phyloP scores from a whole-genome alignment of 371 early-diverging fungal genomes.

The Actinomucor elegans region DNA sequence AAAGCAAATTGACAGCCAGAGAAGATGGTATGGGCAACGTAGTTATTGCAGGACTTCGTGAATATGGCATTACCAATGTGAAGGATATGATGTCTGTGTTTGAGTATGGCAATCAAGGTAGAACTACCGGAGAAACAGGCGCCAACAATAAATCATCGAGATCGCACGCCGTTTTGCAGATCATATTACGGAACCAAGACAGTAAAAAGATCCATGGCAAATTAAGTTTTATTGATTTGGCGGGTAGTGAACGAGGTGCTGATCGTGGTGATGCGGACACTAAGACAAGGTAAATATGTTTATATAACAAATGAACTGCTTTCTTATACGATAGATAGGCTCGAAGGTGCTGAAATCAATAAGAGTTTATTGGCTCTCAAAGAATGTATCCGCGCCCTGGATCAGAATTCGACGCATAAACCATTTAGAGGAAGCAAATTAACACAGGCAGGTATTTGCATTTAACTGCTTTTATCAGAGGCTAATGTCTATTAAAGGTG shows the following conservation, averaged over 20 bases:
- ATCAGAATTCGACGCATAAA: slow-evolving; percentile 90
- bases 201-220: slow-evolving; percentile 70
- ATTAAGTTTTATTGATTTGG: slow-evolving; percentile 97
- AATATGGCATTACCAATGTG: slow-evolving; percentile 75
- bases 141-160: slow-evolving; percentile 96
- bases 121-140: slow-evolving; percentile 91
- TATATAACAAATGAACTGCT: slow-evolving; percentile 84
- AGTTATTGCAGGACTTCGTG: slow-evolving; percentile 82
- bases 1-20: slow-evolving; percentile 87
- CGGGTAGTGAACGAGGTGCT: slow-evolving; percentile 99
- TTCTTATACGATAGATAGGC: slow-evolving; percentile 55
- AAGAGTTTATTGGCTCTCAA: slow-evolving; percentile 96
- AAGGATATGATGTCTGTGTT: slow-evolving; percentile 86
- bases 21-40: slow-evolving; percentile 96
- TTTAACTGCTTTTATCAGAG: no score
- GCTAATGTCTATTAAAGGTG: no score
- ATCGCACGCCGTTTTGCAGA: slow-evolving; percentile 96
- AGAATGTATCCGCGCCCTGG: slow-evolving; percentile 97
- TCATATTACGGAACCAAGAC: slow-evolving; percentile 69
- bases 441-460: no score
- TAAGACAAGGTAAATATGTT: slow-evolving; percentile 68
- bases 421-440: slow-evolving; percentile 98
- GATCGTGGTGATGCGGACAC: slow-evolving; percentile 93
- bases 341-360: slow-evolving; percentile 99
- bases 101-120: slow-evolving; percentile 82